phyloP scores from a whole-genome alignment of 495 filamentous ascomycete species.

The Penicillium egyptiacum region DNA sequence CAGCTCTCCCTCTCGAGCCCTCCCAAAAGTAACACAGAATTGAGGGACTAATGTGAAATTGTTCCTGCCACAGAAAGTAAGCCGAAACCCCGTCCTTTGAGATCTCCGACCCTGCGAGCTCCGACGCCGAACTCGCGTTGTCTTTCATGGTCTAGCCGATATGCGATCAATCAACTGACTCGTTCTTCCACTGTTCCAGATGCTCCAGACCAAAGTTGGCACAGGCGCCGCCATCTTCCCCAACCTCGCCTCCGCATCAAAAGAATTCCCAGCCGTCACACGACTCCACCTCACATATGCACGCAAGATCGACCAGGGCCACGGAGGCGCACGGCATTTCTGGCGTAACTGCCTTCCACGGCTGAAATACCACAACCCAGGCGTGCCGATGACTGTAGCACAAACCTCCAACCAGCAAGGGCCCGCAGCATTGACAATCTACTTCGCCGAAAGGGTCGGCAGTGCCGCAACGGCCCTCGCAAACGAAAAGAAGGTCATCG shows the following conservation, averaged over 20 bases:
- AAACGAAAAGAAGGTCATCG: conserved; percentile 25
- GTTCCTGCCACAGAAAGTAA: conserved; percentile 33
- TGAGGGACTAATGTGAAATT: conserved; percentile 6
- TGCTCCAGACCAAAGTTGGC: conserved; percentile 70
- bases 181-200: conserved; percentile 42
- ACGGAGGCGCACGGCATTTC: conserved; percentile 86
- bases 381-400: conserved; percentile 76
- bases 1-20: not conserved
- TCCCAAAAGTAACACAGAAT: conserved; percentile 6
- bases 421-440: conserved; percentile 72
- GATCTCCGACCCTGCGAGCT: conserved; percentile 12
- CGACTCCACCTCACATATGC: conserved; percentile 84
- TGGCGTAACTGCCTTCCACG: conserved; percentile 79
- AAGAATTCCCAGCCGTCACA: conserved; percentile 63
- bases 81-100: conserved; percentile 22
- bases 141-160: not conserved
- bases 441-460: conserved; percentile 55
- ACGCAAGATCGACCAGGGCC: conserved; percentile 52
- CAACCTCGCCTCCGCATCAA: conserved; percentile 38
- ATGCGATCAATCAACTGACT: conserved; percentile 6
- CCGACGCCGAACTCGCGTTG: conserved; percentile 1
- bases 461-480: conserved; percentile 32
- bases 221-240: conserved; percentile 81
- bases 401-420: conserved; percentile 55
- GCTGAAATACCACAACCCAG: conserved; percentile 92